Base-by-base conservation (phyloP, 306 rosid species). In the Corylus heterophylla region DNA sequence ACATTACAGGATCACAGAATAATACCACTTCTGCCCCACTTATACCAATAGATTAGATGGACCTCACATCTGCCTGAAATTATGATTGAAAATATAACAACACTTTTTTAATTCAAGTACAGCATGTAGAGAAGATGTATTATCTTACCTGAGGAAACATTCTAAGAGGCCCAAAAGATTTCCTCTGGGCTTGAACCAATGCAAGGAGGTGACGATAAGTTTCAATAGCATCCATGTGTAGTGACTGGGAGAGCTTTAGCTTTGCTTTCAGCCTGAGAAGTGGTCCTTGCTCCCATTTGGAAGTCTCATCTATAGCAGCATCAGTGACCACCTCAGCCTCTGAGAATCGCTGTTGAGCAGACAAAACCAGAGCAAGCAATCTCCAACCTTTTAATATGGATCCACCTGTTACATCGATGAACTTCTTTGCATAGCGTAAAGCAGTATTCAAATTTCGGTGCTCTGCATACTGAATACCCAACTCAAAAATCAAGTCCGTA, bases 271-370 rank as follows among this genome's bases (percentile, higher is more conserved):
- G 90, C 88, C 90, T 88, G 58, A 95, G 98, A 42, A 95, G 88
- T 58, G 99, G 88, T 74, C 93, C 98, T 80, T 93, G 99, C 85
- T 93, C 97, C 99, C 98, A 95, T 86, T 85, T 93, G 49, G 89
- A 70, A 62, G 97, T 96, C 87, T 93, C 94, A 76, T 96, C 98
- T 84, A 96, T 87, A 85, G 98, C 98, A 75, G 97, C 97, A 85
- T 96, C 96, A 8, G 87, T 90, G 76, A 96, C 96, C 83, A 87
- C 96, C 80, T 93, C 97, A 74, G 97, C 98, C 89, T 93, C 98
- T 12, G 87, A 58, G 85, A 80, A 89, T 70, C 90, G 84, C 78
- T 91, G 89, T 69, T 93, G 98, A 58, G 98, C 98, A 58, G 98
- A 96, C 84, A 96, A 88, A 82, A 96, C 80, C 61, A 96, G 92